Conservation (phyloP, 1,284 basidiomycete species). For the Rhizoctonia solani region DNA sequence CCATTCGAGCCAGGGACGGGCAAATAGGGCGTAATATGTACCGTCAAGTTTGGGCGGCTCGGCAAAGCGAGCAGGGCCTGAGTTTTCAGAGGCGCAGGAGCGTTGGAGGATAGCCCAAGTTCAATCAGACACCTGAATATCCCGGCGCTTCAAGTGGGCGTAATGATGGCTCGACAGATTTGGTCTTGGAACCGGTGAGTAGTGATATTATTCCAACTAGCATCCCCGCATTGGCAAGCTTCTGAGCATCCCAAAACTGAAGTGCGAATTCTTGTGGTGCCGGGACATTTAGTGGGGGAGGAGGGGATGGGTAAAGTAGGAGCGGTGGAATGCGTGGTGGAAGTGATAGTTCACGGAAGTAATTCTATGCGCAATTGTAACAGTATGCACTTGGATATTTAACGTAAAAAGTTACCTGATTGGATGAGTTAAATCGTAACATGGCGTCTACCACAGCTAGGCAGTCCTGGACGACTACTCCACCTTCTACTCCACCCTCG, state of each 20-base stretch:
- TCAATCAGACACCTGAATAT: constrained; percentile 87
- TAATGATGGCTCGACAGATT: constrained; percentile 4
- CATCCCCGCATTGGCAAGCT: constrained; percentile 74
- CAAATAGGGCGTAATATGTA: constrained; percentile 68
- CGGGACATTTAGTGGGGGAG: constrained; percentile 61
- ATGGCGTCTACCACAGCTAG: constrained; percentile 83
- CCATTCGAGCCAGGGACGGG: constrained; percentile 82
- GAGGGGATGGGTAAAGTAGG: constrained; percentile 80
- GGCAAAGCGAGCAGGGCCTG: constrained; percentile 72
- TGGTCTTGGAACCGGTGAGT: constrained; percentile 14
- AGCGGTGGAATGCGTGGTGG: constrained; percentile 81
- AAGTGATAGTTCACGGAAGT: constrained; percentile 91
- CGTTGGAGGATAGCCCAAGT: constrained; percentile 88
- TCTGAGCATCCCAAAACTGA: constrained; percentile 96
- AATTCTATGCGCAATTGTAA: constrained; percentile 68
- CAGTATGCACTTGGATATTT: constrained; percentile 3
- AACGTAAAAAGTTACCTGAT: constrained; percentile 68
- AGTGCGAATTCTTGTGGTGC: constrained; percentile 92
- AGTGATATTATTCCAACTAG: constrained; percentile 54
- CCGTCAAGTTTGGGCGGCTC: constrained; percentile 52
- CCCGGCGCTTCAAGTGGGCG: constrained; percentile 45
- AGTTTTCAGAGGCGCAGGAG: constrained; percentile 83
- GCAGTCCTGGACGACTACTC: constrained; percentile 85
- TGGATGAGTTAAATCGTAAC: constrained; percentile 90
- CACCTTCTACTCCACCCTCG: constrained; percentile 92